phyloP scores from a whole-genome alignment of 164 flowering plant species.

The Brasenia schreberi region DNA sequence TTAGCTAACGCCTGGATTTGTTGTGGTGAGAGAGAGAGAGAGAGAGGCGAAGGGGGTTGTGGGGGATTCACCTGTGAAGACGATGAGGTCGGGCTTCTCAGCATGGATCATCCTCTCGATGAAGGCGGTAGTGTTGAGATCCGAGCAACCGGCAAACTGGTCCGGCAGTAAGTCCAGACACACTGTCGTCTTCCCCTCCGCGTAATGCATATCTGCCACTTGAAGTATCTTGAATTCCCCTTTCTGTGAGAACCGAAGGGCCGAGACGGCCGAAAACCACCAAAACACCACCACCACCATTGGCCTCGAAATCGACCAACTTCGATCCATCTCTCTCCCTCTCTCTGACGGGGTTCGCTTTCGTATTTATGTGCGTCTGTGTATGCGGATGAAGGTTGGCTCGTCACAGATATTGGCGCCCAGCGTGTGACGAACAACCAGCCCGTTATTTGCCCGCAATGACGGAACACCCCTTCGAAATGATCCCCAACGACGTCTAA shows the following conservation, averaged over 20 bases:
- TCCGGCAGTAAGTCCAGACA: slow-evolving; percentile 51
- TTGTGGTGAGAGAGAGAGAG: not conserved
- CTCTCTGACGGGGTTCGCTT: too few relatives aligned
- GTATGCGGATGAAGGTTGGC: too few relatives aligned
- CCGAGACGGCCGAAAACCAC: not conserved
- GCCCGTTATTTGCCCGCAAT: too few relatives aligned
- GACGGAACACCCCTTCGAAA: too few relatives aligned
- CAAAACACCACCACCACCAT: not conserved
- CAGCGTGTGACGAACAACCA: too few relatives aligned
- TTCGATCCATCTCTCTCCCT: too few relatives aligned
- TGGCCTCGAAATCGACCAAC: not conserved
- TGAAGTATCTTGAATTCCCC: slow-evolving; percentile 81
- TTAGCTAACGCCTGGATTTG: too few relatives aligned
- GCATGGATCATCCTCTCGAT: slow-evolving; percentile 52
- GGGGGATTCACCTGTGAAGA: slow-evolving; percentile 58
- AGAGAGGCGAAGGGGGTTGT: not conserved
- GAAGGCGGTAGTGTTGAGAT: slow-evolving; percentile 87
- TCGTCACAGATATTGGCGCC: too few relatives aligned
- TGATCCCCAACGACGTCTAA: too few relatives aligned
- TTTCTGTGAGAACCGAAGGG: slow-evolving; percentile 12
- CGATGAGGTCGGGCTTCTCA: slow-evolving; percentile 78
- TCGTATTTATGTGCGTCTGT: too few relatives aligned
- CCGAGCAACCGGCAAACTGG: slow-evolving; percentile 57
- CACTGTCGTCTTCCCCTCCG: slow-evolving; percentile 45
- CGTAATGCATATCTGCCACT: slow-evolving; percentile 94